Evolutionary conservation across 2,329 filamentous ascomycete genomes (phyloP), one percentile per base, ranked within the genome.

Genomic region (Penicillium fuscoglaucum): DNA sequence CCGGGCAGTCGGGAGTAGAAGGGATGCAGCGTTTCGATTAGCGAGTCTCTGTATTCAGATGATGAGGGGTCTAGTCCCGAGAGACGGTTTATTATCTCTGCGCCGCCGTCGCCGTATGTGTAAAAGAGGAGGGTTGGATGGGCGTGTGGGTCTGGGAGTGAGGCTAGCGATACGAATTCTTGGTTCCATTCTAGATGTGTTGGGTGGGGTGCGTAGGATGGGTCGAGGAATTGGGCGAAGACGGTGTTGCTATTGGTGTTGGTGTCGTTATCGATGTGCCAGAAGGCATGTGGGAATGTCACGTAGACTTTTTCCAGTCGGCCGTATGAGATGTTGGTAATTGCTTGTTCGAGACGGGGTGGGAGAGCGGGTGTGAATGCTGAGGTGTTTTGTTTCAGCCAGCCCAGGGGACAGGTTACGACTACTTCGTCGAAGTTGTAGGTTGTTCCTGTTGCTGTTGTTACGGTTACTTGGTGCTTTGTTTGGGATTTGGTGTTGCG

Each of bases 81-180:
- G 28, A 79, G 66, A 19, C 68, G 52, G 3, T 71, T 64, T 15
- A 80, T 73, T 51, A 80, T 68, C 47, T 79, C 61, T 12, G 72
- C 68, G 29, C 76, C 72, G 56, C 74, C 76, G 43, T 78, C 69
- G 1, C 80, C 79, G 67, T 80, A 77, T 46, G 76, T 73, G 69
- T 81, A 96, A 82, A 96, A 96, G 28, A 96, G 83, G 4, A 96
- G 82, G 0, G 91, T 96, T 8, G 92, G 89, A 59, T 96, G 91
- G 0, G 87, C 82, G 51, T 79, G 80, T 1, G 77, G 68, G 0
- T 70, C 66, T 0, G 84, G 81, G 2, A 96, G 80, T 2, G 87
- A 85, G 43, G 89, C 87, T 24, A 96, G 83, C 58, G 93, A 92
- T 58, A 96, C 81, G 53, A 86, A 84, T 76, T 93, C 88, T 73